phyloP scores from a whole-genome alignment of 2,329 filamentous ascomycete genomes.

The Fusarium multiceps region DNA sequence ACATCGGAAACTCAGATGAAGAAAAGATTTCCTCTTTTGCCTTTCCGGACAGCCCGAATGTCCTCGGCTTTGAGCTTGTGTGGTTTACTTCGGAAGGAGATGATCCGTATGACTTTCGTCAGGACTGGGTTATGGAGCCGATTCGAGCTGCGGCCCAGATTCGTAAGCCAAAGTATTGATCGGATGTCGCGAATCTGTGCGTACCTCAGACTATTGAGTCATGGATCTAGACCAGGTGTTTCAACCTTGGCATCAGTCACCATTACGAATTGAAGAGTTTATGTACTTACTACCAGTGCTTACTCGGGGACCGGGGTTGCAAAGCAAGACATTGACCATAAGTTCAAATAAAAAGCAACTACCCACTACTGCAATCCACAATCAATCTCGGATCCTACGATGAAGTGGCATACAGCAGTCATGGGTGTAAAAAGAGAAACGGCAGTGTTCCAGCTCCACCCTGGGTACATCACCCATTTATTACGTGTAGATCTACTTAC shows the following conservation, averaged over 20 bases:
- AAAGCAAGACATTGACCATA: too few relatives aligned
- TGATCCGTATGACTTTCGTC: not conserved
- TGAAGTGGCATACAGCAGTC: too few relatives aligned
- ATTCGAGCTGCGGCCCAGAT: slow-evolving; percentile 8
- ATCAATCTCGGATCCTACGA: too few relatives aligned
- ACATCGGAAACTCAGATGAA: slow-evolving; percentile 7
- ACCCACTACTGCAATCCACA: too few relatives aligned
- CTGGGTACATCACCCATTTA: too few relatives aligned
- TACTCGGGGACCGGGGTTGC: too few relatives aligned
- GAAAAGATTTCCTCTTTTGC: not conserved
- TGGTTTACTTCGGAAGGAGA: slow-evolving; percentile 16
- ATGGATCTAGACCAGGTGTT: not conserved
- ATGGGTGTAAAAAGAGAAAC: too few relatives aligned
- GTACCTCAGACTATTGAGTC: not conserved
- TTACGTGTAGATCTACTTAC: too few relatives aligned
- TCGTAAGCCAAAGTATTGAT: not conserved
- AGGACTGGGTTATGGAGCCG: slow-evolving; percentile 8
- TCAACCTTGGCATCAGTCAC: not conserved
- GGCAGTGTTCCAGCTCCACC: too few relatives aligned
- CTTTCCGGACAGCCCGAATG: not conserved
- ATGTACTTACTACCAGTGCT: too few relatives aligned
- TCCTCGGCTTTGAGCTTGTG: slow-evolving; percentile 2
- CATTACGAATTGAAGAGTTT: too few relatives aligned
- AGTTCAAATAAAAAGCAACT: too few relatives aligned
- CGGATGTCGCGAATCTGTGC: not conserved